Base-by-base conservation (phyloP, 2,329 filamentous ascomycete species). In the Neocatenulostroma microsporum region DNA sequence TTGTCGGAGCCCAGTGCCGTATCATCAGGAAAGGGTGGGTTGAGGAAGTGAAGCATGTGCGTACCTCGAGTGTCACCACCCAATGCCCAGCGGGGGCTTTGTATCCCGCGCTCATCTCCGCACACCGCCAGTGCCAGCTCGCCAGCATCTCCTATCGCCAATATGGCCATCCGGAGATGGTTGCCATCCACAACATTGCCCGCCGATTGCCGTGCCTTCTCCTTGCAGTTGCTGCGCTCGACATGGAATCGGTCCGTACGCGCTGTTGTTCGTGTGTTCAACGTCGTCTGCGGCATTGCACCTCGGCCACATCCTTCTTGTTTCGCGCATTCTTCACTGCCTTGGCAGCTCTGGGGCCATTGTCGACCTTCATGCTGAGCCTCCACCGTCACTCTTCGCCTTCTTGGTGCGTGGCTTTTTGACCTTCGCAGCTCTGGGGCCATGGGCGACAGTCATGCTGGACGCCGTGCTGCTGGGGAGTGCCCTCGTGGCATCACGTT, bases 1-100 rank as follows among this genome's bases (percentile, higher is more conserved):
- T 42, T 39, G 41, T 58, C 57, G 57, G 57, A 59, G 57, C 57
- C 57, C 57, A 61, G 57, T 60, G 57, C 57, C 57, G 47, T 37
- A 52, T 58, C 57, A 59, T 60, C 57, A 59, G 31, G 40, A 37
- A 34, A 46, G 18, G 27, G n/a, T n/a, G n/a, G n/a, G n/a, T n/a
- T n/a, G n/a, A n/a, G n/a, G n/a, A n/a, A n/a, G n/a, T n/a, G n/a
- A n/a, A n/a, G n/a, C n/a, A n/a, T n/a, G n/a, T n/a, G n/a, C n/a
- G n/a, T n/a, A n/a, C n/a, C n/a, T n/a, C n/a, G n/a, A n/a, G n/a
- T 8, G 14, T 11, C 36, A 34, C 23, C n/a, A 9, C 23, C 23
- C 23, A n/a, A 9, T 8, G 23, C 23, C n/a, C 9, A 24, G 23
- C 8, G n/a, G 8, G n/a, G 23, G 9, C 23, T 24, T 24, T 8